These are phyloP conservation scores for Torulaspora microellipsoides DNA, from an alignment of 805 yeast genomes.

Conservation along the genomic window DNA sequence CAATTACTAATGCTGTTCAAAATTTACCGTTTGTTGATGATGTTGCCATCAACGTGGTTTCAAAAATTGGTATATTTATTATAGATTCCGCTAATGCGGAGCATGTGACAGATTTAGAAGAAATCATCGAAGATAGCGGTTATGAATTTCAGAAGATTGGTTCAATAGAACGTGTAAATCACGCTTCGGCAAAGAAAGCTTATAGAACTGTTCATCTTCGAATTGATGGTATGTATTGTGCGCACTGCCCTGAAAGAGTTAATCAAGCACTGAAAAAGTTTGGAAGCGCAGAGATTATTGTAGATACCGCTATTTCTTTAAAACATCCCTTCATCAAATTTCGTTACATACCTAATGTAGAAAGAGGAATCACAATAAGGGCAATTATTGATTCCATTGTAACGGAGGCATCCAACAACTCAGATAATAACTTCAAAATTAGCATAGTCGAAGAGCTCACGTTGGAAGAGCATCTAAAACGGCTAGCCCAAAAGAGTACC, in stretches of 20 bases:
- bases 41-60: conserved; percentile 51
- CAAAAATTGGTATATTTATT: conserved; percentile 60
- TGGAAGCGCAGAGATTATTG: conserved; percentile 50
- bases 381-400: conserved; percentile 48
- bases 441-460: conserved; percentile 50
- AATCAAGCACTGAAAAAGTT: conserved; percentile 45
- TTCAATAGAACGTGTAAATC: conserved; percentile 40
- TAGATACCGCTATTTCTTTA: conserved; percentile 52
- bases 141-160: conserved; percentile 53
- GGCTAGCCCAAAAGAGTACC: conserved; percentile 47
- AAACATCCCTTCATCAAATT: conserved; percentile 55
- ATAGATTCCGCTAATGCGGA: conserved; percentile 40
- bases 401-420: conserved; percentile 36
- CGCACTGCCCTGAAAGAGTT: conserved; percentile 59
- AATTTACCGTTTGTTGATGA: conserved; percentile 50
- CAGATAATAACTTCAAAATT: conserved; percentile 42
- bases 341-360: conserved; percentile 53
- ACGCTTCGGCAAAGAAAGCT: conserved; percentile 43
- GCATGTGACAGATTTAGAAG: conserved; percentile 41
- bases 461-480: conserved; percentile 58
- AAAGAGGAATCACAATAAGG: conserved; percentile 45
- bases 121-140: conserved; percentile 60
- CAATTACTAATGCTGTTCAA: conserved; percentile 46
- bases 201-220: conserved; percentile 54
- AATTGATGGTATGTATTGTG: conserved; percentile 46